Evolutionary conservation across 495 filamentous ascomycete species (phyloP), one percentile per base, ranked within the genome.

Genomic region (Penicillium desertorum): DNA sequence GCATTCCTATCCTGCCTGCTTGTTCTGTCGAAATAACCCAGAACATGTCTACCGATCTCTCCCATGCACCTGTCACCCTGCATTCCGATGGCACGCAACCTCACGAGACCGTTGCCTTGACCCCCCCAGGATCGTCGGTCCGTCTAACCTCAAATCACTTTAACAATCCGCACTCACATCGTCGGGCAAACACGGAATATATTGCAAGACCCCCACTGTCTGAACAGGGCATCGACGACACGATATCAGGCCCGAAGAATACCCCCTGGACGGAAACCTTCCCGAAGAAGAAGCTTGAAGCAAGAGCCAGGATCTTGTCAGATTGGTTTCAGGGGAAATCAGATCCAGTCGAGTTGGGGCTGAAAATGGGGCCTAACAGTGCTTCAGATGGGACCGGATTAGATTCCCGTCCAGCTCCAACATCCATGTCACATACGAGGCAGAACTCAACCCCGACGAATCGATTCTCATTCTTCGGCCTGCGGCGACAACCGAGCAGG

Each of bases 241-340:
- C 66, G 34, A 62, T 59, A 10, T 61, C 64, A 32, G 62, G 39
- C 29, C 47, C 54, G 39, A 54, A 57, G 16, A 65, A 48, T 23
- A 65, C 63, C 37, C 52, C 66, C 16, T 67, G 66, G 61, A 65
- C 61, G 20, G 71, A 74, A 44, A 74, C 69, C 41, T 63, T 65
- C 30, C 67, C 68, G 11, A 73, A 74, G 52, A 77, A 71, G 71
- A 79, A 70, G 59, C 49, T 76, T 37, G 71, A 76, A 60, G 69
- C 74, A 29, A 61, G 74, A 60, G 66, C 75, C 41, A 73, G 73
- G 49, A 64, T 72, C 11, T 50, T 83, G 43, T 74, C 73, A 30
- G 75, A 71, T 41, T 81, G 80, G 79, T 84, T 84, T 54, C 72
- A 77, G 47, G 80, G 81, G 16, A 75, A 76, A 39, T 80, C 79